Conservation (phyloP, 257 asterid species). For the Solanum peruvianum region DNA sequence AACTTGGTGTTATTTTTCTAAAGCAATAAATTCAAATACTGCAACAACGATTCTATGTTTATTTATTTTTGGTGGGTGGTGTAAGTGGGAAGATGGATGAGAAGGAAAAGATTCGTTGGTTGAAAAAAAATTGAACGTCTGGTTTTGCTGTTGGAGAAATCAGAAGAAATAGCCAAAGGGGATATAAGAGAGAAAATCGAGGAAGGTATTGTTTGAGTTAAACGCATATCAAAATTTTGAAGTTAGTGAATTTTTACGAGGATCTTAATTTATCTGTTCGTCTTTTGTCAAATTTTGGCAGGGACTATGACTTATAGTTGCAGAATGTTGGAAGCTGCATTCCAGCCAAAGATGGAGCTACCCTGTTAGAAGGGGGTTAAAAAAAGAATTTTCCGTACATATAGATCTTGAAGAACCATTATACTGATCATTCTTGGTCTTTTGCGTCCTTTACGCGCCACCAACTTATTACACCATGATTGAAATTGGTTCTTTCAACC, state of each 20-base stretch:
- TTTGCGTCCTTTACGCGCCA: not conserved
- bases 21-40: not conserved
- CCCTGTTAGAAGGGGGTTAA: not conserved
- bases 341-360: not conserved
- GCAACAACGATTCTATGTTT: not conserved
- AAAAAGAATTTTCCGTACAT: not conserved
- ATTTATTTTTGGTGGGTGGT: not conserved
- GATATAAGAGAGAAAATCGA: not conserved
- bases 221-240: not conserved
- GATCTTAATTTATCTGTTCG: rapidly evolving
- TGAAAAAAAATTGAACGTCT: not conserved
- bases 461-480: not conserved
- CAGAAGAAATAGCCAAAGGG: not conserved
- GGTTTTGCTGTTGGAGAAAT: not conserved
- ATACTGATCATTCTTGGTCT: not conserved
- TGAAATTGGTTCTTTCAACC: not conserved
- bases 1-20: not conserved
- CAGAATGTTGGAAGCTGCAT: not conserved
- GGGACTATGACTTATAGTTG: not conserved
- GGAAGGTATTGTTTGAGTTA: not conserved
- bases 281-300: not conserved
- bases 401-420: not conserved
- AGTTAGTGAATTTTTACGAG: rapidly evolving
- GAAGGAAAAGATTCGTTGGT: not conserved
- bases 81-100: not conserved